Percentiles rank a stretch among this genome's conserved stretches.
phyloP scores from a whole-genome alignment of 495 filamentous ascomycete genomes.

The Aspergillus nidulans region DNA sequence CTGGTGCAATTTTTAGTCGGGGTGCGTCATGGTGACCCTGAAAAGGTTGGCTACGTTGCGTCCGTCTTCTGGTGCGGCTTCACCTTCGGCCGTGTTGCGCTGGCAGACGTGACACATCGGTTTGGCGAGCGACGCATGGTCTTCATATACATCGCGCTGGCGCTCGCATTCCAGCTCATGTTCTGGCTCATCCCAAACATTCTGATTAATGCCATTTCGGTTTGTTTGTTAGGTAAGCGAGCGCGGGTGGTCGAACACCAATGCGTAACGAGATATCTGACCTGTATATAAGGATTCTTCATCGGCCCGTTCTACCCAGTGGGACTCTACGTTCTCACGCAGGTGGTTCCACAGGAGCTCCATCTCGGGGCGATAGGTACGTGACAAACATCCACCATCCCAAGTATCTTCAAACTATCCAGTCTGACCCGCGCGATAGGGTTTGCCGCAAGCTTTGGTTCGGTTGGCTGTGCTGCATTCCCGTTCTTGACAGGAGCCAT shows the following conservation, averaged over 20 bases:
- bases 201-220: constrained; percentile 57
- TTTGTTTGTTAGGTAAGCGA: constrained; percentile 55
- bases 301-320: constrained; percentile 39
- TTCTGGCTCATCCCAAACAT: constrained; percentile 52
- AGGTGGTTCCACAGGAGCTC: constrained; percentile 35
- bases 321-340: constrained; percentile 29
- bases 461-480: constrained; percentile 47
- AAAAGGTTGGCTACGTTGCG: constrained; percentile 67
- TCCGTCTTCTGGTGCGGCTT: constrained; percentile 72
- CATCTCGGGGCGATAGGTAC: constrained; percentile 30
- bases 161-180: constrained; percentile 44
- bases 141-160: constrained; percentile 39
- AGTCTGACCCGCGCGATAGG: constrained; percentile 16
- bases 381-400: not conserved
- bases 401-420: not conserved
- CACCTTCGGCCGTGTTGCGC: constrained; percentile 50
- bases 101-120: constrained; percentile 51
- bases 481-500: constrained; percentile 48
- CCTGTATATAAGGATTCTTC: constrained; percentile 19
- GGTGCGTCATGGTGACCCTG: constrained; percentile 53
- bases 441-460: constrained; percentile 46
- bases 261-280: not conserved
- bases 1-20: constrained; percentile 64
- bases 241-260: not conserved
- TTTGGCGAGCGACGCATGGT: constrained; percentile 49